Percentiles rank a stretch among this genome's conserved stretches.
Evolutionary conservation across 345 rosid genomes (phyloP).

Genomic region (Theobroma cacao): DNA sequence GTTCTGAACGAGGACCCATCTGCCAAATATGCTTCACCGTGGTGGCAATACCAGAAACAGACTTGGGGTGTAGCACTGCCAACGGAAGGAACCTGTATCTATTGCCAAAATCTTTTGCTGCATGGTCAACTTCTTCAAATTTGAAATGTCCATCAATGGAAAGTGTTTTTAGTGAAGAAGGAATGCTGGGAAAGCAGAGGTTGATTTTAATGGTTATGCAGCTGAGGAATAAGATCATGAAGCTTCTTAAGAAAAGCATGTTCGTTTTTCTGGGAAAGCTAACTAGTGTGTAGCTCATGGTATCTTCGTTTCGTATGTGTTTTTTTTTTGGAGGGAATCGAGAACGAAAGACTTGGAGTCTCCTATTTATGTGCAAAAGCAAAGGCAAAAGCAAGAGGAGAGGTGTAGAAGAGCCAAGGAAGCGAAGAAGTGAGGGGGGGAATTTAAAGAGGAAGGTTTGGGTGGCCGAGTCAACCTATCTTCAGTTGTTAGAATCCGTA

Average conservation of each 20-base stretch:
- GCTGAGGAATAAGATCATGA: constrained; percentile 56
- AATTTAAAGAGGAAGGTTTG: constrained; percentile 53
- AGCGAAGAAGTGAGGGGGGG: constrained; percentile 38
- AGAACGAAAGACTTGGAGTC: constrained; percentile 25
- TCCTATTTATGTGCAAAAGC: constrained; percentile 17
- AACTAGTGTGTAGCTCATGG: constrained; percentile 40
- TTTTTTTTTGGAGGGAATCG: constrained; percentile 19
- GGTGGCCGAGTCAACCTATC: constrained; percentile 59
- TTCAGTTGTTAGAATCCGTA: constrained; percentile 56
- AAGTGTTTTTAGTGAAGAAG: constrained; percentile 57
- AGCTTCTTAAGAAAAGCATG: constrained; percentile 49
- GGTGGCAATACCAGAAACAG: constrained; percentile 74
- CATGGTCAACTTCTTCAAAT: constrained; percentile 63
- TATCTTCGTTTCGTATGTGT: not conserved
- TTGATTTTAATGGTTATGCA: constrained; percentile 56
- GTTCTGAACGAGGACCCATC: constrained; percentile 78
- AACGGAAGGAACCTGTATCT: constrained; percentile 59
- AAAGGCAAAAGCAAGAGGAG: constrained; percentile 22
- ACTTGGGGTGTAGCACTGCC: constrained; percentile 80
- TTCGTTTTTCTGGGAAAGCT: constrained; percentile 41
- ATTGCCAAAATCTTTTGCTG: constrained; percentile 86
- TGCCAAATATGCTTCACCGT: constrained; percentile 72
- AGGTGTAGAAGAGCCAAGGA: constrained; percentile 38
- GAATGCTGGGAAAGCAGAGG: constrained; percentile 62
- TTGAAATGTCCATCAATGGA: constrained; percentile 68